Conservation (phyloP, 108 stramenopile species). For the Pseudonitzschia multiseries region DNA sequence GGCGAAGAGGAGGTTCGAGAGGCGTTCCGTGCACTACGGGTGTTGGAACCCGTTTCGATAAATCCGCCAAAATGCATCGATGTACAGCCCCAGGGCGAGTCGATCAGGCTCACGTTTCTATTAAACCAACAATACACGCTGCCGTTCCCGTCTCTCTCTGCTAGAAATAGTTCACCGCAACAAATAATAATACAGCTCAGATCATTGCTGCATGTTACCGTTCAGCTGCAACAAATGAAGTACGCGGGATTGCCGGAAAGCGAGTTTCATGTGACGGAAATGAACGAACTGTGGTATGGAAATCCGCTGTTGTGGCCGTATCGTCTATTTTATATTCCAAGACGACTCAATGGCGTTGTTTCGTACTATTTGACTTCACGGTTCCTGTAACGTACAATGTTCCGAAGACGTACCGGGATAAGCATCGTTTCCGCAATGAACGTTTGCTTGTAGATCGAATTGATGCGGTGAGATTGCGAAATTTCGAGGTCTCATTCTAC, state of each 20-base stretch:
- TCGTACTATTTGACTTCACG: conserved; percentile 20
- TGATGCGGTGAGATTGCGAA: too few species aligned
- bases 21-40: conserved; percentile 25
- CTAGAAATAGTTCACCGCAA: too few species aligned
- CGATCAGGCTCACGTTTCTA: conserved; percentile 20
- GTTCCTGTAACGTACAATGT: too few species aligned
- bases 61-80: conserved; percentile 25
- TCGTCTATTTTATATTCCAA: conserved; percentile 12
- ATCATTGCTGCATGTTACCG: conserved; percentile 21
- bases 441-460: too few species aligned
- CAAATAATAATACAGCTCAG: neutral
- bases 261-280: conserved; percentile 23
- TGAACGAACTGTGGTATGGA: conserved; percentile 35
- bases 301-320: conserved; percentile 12
- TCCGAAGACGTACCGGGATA: too few species aligned
- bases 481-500: too few species aligned
- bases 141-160: too few species aligned
- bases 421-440: too few species aligned
- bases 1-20: conserved; percentile 22
- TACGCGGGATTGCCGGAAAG: conserved; percentile 19
- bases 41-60: conserved; percentile 12
- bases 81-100: conserved; percentile 23
- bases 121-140: conserved; percentile 23
- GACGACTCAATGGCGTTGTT: conserved; percentile 31
- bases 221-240: conserved; percentile 21